A percentile compares a stretch with the other conserved stretches of the same genome.
These are phyloP conservation scores for Fusarium newnesense DNA, from an alignment of 2,329 filamentous ascomycete species.

Conservation along the genomic window DNA sequence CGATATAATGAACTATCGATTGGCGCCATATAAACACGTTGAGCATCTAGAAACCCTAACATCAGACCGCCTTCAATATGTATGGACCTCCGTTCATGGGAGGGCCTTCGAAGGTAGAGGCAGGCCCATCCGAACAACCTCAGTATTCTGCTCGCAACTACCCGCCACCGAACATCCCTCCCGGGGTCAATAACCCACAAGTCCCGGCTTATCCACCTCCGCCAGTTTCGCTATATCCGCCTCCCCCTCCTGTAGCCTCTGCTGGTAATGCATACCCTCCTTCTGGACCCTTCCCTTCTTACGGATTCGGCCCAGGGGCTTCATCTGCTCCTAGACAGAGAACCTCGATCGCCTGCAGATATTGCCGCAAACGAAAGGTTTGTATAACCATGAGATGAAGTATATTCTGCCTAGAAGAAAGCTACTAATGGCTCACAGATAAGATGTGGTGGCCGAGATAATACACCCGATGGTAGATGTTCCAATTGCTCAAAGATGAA, in stretches of 20 bases:
- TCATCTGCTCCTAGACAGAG: not conserved
- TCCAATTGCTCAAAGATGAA: not conserved
- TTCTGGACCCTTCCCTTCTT: not conserved
- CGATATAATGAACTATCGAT: not conserved
- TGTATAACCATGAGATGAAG: rapidly evolving
- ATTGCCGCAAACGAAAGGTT: not conserved
- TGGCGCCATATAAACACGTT: rapidly evolving
- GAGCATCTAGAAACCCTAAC: rapidly evolving
- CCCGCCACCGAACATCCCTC: not conserved
- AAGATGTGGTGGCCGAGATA: not conserved
- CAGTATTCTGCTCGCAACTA: not conserved
- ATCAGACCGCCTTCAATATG: rapidly evolving
- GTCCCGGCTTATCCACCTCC: rapidly evolving
- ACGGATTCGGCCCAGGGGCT: rapidly evolving
- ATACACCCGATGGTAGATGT: not conserved
- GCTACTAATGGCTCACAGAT: not conserved
- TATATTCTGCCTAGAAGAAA: rapidly evolving
- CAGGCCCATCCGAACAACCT: not conserved
- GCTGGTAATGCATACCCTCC: rapidly evolving
- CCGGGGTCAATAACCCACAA: not conserved
- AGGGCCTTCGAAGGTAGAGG: rapidly evolving
- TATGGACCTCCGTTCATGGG: rapidly evolving
- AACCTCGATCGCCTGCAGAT: not conserved
- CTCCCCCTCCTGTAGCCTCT: rapidly evolving
- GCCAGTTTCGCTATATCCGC: not conserved